Evolutionary conservation across 768 basidiomycete genomes (phyloP).

Genomic region (Tricholoma furcatifolium): DNA sequence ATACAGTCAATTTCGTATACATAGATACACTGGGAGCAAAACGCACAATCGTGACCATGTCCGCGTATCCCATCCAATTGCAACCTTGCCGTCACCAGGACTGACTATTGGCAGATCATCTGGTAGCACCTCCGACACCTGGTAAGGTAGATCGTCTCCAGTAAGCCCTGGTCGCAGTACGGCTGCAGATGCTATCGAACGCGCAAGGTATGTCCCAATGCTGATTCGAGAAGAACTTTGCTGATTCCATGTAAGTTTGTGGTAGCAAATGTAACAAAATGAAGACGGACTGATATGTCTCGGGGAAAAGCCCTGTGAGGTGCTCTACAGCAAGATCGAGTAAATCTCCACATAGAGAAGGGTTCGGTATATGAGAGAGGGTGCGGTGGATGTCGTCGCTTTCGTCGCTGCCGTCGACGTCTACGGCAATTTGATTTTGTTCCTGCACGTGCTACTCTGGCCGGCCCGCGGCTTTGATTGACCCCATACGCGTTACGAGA

Average conservation of each 20-base stretch:
- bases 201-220: slow-evolving; percentile 9
- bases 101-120: slow-evolving; percentile 54
- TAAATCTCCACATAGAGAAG: slow-evolving; percentile 2
- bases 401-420: neutral
- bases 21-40: neutral
- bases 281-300: neutral
- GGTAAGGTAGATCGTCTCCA: slow-evolving; percentile 15
- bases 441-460: neutral
- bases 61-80: slow-evolving; percentile 71
- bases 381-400: neutral
- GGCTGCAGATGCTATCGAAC: slow-evolving; percentile 23
- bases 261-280: neutral
- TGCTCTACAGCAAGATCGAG: neutral
- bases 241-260: neutral
- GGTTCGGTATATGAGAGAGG: neutral
- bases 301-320: neutral
- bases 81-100: slow-evolving; percentile 58
- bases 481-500: too few species aligned
- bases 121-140: slow-evolving; percentile 24
- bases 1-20: neutral
- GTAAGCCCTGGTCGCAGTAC: slow-evolving; percentile 15
- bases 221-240: neutral
- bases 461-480: too few species aligned
- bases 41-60: slow-evolving; percentile 79
- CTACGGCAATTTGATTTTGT: neutral